A percentile compares a stretch with the other conserved stretches of the same genome.
Conservation (phyloP, 805 yeast species). For the Saccharomyces kudriavzevii region DNA sequence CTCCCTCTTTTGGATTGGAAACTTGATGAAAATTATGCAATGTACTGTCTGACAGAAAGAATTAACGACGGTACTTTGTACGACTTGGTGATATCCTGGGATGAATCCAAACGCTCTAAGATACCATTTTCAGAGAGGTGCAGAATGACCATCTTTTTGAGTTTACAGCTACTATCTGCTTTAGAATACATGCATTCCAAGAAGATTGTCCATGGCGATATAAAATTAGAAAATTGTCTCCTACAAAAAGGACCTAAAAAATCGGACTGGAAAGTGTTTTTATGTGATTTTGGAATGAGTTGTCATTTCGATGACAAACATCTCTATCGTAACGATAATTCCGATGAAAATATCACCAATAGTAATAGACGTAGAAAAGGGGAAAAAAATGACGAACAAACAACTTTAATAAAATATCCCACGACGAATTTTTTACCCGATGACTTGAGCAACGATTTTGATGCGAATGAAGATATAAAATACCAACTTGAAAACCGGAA, state of each 20-base stretch:
- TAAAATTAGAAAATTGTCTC: conserved; percentile 74
- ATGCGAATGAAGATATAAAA: background rate
- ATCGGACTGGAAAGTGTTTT: conserved; percentile 33
- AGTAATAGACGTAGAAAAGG: conserved; percentile 7
- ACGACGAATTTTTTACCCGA: background rate
- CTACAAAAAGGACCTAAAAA: conserved; percentile 36
- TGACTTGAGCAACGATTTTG: background rate
- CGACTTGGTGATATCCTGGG: conserved; percentile 68
- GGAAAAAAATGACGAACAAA: background rate
- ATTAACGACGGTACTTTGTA: conserved; percentile 74
- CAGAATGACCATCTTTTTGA: conserved; percentile 30
- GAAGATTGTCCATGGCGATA: conserved; percentile 66
- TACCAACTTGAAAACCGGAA: background rate
- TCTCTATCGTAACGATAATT: conserved; percentile 4
- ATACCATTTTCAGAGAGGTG: conserved; percentile 32
- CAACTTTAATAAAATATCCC: background rate
- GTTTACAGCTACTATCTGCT: conserved; percentile 50
- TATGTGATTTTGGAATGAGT: conserved; percentile 91
- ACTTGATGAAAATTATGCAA: conserved; percentile 48
- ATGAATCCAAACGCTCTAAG: conserved; percentile 32
- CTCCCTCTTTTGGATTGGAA: conserved; percentile 54
- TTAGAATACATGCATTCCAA: conserved; percentile 55
- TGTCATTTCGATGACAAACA: conserved; percentile 20
- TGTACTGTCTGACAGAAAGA: conserved; percentile 64
- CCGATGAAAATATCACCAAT: conserved; percentile 1